Evolutionary conservation across 257 asterid species (phyloP).

Genomic region (Henckelia pumila): DNA sequence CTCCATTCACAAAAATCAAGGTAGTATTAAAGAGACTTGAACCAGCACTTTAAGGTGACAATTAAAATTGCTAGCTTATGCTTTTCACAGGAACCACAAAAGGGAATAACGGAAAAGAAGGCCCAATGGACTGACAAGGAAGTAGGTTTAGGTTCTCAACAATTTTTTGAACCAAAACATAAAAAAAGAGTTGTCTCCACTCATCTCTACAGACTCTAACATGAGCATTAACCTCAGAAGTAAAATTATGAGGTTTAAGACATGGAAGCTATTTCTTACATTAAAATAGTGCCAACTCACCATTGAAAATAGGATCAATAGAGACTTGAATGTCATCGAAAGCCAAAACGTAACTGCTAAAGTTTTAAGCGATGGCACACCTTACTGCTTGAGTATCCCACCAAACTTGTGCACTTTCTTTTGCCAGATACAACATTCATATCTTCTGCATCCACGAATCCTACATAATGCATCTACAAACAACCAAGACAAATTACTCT

Average conservation of each 20-base stretch:
- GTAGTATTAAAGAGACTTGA: conserved; percentile 19
- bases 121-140: background rate
- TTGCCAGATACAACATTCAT: conserved; percentile 87
- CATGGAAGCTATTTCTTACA: conserved; percentile 13
- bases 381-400: conserved; percentile 87
- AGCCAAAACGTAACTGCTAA: conserved; percentile 10
- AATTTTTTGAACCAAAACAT: background rate
- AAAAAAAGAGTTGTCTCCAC: conserved; percentile 15
- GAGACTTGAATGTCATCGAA: conserved; percentile 14
- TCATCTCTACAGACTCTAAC: conserved; percentile 6
- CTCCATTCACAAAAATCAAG: conserved; percentile 44
- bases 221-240: conserved; percentile 15
- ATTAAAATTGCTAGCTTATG: background rate
- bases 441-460: conserved; percentile 97
- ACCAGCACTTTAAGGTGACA: conserved; percentile 1
- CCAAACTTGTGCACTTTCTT: conserved; percentile 70
- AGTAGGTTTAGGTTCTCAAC: background rate
- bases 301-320: background rate
- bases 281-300: conserved; percentile 4
- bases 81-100: background rate
- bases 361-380: conserved; percentile 35
- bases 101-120: background rate
- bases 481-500: conserved; percentile 18
- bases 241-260: conserved; percentile 9
- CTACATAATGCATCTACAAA: conserved; percentile 80